Evolutionary conservation across 148 eudicot genomes (phyloP).

Genomic region (Nyssa sinensis): DNA sequence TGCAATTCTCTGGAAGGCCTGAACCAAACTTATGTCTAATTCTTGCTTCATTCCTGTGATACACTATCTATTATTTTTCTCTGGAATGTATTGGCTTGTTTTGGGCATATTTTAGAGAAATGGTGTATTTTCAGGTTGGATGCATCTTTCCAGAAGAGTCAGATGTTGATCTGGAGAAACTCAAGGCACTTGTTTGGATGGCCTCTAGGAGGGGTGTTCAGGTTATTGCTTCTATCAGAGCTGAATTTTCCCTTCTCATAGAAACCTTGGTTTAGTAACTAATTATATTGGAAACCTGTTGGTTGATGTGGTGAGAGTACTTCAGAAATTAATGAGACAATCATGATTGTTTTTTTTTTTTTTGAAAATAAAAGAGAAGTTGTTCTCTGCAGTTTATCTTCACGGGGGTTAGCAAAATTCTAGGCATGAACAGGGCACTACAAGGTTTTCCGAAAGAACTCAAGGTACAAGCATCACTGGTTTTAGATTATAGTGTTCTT

Average conservation of each 20-base stretch:
- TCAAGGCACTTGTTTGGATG: conserved; percentile 40
- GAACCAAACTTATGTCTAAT: too few species aligned
- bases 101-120: conserved; percentile 1
- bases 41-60: not conserved
- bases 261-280: not conserved
- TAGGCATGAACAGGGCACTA: conserved; percentile 26
- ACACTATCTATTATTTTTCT: too few species aligned
- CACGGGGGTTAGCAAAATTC: conserved; percentile 36
- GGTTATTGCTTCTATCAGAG: conserved; percentile 32
- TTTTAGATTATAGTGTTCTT: too few species aligned
- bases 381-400: conserved; percentile 39
- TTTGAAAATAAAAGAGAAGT: not conserved
- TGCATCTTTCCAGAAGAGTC: conserved; percentile 39
- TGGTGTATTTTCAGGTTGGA: conserved; percentile 44
- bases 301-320: not conserved
- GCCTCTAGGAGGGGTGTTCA: conserved; percentile 51
- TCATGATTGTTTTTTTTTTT: not conserved
- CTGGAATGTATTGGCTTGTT: not conserved
- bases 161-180: conserved; percentile 50
- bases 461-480: conserved; percentile 33
- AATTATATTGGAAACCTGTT: not conserved
- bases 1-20: too few species aligned
- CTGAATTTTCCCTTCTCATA: not conserved
- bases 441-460: conserved; percentile 46
- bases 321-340: not conserved